phyloP scores from a whole-genome alignment of 164 flowering plant genomes.

The Malania oleifera region DNA sequence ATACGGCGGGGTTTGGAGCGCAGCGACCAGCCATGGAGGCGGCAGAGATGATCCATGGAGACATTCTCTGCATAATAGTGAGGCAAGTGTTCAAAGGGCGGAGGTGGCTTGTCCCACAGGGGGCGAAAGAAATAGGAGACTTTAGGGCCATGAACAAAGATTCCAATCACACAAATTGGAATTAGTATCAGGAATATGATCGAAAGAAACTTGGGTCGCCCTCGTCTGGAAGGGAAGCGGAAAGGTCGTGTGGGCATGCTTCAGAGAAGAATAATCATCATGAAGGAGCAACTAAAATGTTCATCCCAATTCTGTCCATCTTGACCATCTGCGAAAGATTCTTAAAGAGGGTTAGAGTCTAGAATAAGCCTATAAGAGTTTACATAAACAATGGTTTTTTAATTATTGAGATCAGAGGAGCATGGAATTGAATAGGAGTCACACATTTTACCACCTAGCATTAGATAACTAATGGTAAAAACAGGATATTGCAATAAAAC shows the following conservation, averaged over 20 bases:
- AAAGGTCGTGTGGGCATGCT: constrained; percentile 24
- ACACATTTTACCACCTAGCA: too few relatives aligned
- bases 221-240: constrained; percentile 17
- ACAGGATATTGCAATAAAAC: too few relatives aligned
- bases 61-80: constrained; percentile 57
- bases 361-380: too few relatives aligned
- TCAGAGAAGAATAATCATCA: not conserved
- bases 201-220: constrained; percentile 20
- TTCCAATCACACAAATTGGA: constrained; percentile 21
- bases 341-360: too few relatives aligned
- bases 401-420: too few relatives aligned
- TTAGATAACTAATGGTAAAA: too few relatives aligned
- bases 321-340: too few relatives aligned
- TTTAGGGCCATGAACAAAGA: constrained; percentile 29
- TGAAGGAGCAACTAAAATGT: too few relatives aligned
- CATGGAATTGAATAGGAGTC: too few relatives aligned
- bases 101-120: constrained; percentile 54
- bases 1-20: constrained; percentile 41
- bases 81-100: constrained; percentile 34
- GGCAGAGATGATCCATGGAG: constrained; percentile 42
- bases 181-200: constrained; percentile 23
- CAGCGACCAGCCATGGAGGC: constrained; percentile 53
- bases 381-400: too few relatives aligned
- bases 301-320: too few relatives aligned
- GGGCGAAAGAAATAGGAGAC: constrained; percentile 48